Conservation (phyloP, 495 filamentous ascomycete genomes). For the Aspergillus carlsbadensis region DNA sequence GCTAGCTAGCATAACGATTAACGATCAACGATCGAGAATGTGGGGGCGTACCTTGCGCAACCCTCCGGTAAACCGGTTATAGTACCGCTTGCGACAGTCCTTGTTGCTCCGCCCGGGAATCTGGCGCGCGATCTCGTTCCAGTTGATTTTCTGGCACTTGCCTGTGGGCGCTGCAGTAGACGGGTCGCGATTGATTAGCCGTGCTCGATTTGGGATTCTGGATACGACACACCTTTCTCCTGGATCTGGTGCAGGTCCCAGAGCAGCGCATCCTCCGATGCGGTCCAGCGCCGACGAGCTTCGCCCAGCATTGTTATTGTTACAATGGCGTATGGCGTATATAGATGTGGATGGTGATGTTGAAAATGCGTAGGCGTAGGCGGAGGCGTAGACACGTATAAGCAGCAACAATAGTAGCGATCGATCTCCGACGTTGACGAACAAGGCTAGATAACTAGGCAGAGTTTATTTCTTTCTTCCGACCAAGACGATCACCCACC, state of each 20-base stretch:
- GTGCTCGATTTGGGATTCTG: too few species aligned
- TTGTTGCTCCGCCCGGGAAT: slow-evolving; percentile 15
- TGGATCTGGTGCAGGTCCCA: slow-evolving; percentile 14
- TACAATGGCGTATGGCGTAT: not conserved
- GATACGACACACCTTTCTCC: slow-evolving; percentile 6
- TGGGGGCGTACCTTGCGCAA: slow-evolving; percentile 10
- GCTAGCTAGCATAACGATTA: too few species aligned
- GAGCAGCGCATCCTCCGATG: slow-evolving; percentile 7
- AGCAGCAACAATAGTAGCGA: too few species aligned
- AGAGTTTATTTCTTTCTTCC: too few species aligned
- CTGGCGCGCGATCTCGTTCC: slow-evolving; percentile 14
- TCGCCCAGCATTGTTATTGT: slow-evolving; percentile 7
- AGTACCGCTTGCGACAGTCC: slow-evolving; percentile 14
- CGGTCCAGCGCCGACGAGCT: slow-evolving; percentile 11
- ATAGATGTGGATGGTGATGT: too few species aligned
- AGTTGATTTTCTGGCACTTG: slow-evolving; percentile 15
- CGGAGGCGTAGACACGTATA: too few species aligned
- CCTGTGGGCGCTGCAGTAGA: slow-evolving; percentile 14
- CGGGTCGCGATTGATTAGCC: too few species aligned
- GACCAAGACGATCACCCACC: too few species aligned
- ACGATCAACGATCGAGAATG: too few species aligned
- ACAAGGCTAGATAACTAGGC: too few species aligned
- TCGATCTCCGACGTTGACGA: too few species aligned
- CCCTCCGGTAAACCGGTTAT: slow-evolving; percentile 12
- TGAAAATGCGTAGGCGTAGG: too few species aligned